These are phyloP conservation scores for Scedosporium boydii DNA, from an alignment of 2,329 filamentous ascomycete genomes.

Conservation along the genomic window DNA sequence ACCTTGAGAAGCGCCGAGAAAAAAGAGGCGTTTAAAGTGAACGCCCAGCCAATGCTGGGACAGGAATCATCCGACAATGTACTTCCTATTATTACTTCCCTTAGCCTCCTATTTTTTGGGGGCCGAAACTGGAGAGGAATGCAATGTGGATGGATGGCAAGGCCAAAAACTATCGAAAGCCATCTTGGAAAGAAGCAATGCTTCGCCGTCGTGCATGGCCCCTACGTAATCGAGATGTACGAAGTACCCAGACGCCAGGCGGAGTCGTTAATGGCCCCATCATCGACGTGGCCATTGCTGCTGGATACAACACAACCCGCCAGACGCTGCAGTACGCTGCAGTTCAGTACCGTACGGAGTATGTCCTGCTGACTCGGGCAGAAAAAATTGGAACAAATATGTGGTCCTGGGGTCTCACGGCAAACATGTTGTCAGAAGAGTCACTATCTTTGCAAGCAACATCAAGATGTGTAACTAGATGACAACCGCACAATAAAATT, in stretches of 20 bases:
- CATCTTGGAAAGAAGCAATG: background rate
- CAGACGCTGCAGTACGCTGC: too few species aligned
- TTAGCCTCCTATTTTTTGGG: background rate
- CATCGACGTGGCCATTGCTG: too few species aligned
- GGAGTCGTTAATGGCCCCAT: too few species aligned
- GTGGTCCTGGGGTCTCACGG: background rate
- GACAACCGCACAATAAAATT: background rate
- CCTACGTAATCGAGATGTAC: too few species aligned
- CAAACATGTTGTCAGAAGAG: background rate
- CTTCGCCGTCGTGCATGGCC: too few species aligned
- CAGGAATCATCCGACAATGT: too few species aligned
- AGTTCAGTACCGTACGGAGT: too few species aligned
- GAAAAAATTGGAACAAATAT: background rate
- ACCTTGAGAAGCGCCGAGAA: background rate
- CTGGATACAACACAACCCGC: too few species aligned
- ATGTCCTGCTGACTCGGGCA: background rate
- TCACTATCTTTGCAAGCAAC: background rate
- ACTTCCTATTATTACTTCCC: background rate
- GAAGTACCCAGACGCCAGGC: too few species aligned
- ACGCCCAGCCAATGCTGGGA: too few species aligned
- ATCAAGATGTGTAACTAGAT: background rate
- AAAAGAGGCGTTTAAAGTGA: background rate
- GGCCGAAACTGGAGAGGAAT: background rate
- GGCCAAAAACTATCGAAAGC: background rate
- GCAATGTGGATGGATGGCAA: background rate